Conservation (phyloP, 805 yeast genomes). For the Candida oleophila region DNA sequence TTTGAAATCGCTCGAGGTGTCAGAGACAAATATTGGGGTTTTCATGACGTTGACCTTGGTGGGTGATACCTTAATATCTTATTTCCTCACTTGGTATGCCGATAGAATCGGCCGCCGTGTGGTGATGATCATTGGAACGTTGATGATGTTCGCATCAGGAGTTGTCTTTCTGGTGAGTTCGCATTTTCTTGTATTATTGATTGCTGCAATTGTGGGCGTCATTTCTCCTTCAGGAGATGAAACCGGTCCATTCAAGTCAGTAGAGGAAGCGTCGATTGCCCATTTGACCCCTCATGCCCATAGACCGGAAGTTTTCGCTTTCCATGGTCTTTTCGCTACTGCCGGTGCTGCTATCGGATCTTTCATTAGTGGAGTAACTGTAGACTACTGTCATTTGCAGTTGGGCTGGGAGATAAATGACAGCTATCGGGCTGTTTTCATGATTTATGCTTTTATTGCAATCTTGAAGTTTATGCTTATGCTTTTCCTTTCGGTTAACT, state of each 20-base stretch:
- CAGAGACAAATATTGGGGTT: constrained; percentile 62
- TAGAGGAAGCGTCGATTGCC: constrained; percentile 81
- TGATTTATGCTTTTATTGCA: constrained; percentile 55
- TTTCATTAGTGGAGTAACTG: constrained; percentile 56
- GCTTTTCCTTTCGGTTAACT: constrained; percentile 48
- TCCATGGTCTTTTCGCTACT: constrained; percentile 68
- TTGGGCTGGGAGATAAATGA: constrained; percentile 30
- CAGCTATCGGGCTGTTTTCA: constrained; percentile 59
- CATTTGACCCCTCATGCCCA: constrained; percentile 65
- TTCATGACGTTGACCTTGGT: constrained; percentile 80
- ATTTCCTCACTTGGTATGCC: constrained; percentile 73
- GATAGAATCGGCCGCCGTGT: constrained; percentile 65
- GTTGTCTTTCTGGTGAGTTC: constrained; percentile 56
- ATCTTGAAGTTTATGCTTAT: constrained; percentile 49
- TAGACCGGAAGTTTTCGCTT: constrained; percentile 73
- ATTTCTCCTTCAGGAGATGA: constrained; percentile 89
- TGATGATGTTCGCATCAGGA: constrained; percentile 71
- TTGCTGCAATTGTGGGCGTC: constrained; percentile 80
- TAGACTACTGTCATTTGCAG: constrained; percentile 41
- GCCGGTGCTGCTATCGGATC: constrained; percentile 77
- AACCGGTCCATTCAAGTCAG: constrained; percentile 85
- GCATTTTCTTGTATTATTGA: constrained; percentile 53
- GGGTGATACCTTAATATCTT: constrained; percentile 77
- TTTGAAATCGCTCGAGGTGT: constrained; percentile 51
- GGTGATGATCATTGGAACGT: constrained; percentile 61